phyloP scores from a whole-genome alignment of 208 protist genomes.

The Strigomonas culicis region DNA sequence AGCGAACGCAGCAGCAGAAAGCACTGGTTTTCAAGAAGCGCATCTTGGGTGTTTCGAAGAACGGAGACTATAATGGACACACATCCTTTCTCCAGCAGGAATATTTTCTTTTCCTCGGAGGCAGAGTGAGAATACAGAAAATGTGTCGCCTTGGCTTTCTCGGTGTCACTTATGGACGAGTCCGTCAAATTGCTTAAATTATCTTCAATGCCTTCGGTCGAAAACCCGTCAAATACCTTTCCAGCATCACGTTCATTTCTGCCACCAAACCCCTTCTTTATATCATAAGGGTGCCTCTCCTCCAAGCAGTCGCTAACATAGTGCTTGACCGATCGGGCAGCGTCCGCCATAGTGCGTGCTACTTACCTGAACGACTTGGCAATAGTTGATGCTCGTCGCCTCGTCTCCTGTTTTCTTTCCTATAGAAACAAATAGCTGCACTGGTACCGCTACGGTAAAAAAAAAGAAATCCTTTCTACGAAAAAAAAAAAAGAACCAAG shows the following conservation, averaged over 20 bases:
- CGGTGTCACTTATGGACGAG: slow-evolving; percentile 28
- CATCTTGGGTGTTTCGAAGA: slow-evolving; percentile 20
- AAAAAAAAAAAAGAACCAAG: slow-evolving; percentile 12
- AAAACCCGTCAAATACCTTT: slow-evolving; percentile 61
- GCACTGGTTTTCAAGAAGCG: slow-evolving; percentile 53
- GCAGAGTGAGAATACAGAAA: slow-evolving; percentile 70
- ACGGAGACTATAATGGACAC: slow-evolving; percentile 45
- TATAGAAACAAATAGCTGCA: slow-evolving; percentile 9
- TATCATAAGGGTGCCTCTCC: slow-evolving; percentile 82
- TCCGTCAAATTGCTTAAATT: slow-evolving; percentile 58
- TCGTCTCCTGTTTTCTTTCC: not conserved
- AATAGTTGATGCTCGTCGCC: not conserved
- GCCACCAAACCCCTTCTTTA: slow-evolving; percentile 63
- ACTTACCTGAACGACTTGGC: slow-evolving; percentile 7
- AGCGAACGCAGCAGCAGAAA: slow-evolving; percentile 73
- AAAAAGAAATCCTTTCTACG: slow-evolving; percentile 7
- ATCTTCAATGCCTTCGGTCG: slow-evolving; percentile 27
- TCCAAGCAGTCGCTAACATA: slow-evolving; percentile 88
- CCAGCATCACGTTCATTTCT: slow-evolving; percentile 42
- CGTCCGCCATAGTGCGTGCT: slow-evolving; percentile 44
- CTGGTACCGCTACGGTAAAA: not conserved
- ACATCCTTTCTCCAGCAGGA: slow-evolving; percentile 49
- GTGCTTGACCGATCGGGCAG: slow-evolving; percentile 56
- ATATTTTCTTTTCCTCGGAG: slow-evolving; percentile 72
- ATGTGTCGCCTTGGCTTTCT: slow-evolving; percentile 52